Conservation (phyloP, 176 grass and related monocot species). For the Areca catechu region DNA sequence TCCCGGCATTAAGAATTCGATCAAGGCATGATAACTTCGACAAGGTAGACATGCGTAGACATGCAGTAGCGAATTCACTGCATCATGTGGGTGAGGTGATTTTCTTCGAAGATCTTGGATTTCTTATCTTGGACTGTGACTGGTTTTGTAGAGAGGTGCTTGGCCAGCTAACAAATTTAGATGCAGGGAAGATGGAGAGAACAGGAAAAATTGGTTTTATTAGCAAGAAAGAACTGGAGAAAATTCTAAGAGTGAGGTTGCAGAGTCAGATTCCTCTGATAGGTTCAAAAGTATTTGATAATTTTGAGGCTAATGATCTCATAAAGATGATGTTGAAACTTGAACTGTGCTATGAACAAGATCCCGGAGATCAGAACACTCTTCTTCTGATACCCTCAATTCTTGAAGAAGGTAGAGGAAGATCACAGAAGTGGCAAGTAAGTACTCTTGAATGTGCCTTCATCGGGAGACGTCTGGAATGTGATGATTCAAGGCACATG, state of each 20-base stretch:
- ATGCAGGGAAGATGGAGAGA: constrained; percentile 35
- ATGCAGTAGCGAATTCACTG: constrained; percentile 50
- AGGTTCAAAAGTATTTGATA: constrained; percentile 13
- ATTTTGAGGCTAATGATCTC: constrained; percentile 54
- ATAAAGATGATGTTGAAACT: constrained; percentile 73
- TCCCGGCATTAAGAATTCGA: constrained; percentile 51
- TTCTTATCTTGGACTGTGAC: constrained; percentile 65
- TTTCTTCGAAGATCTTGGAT: constrained; percentile 66
- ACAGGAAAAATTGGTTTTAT: constrained; percentile 52
- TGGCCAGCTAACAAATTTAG: constrained; percentile 29
- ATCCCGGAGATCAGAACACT: constrained; percentile 62
- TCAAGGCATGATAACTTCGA: constrained; percentile 65
- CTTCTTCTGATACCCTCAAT: constrained; percentile 59
- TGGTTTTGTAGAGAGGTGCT: constrained; percentile 68
- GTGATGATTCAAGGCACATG: constrained; percentile 49
- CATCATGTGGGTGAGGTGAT: constrained; percentile 70
- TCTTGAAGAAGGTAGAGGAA: constrained; percentile 51
- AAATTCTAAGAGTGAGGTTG: constrained; percentile 44
- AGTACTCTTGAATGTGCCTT: constrained; percentile 42
- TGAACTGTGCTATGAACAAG: constrained; percentile 78
- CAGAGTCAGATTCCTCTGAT: constrained; percentile 21
- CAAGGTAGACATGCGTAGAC: constrained; percentile 47
- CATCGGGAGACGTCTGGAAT: constrained; percentile 63
- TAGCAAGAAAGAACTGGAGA: constrained; percentile 57
- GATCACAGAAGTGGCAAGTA: constrained; percentile 42